phyloP scores from a whole-genome alignment of 2,329 filamentous ascomycete genomes.

The Paramyrothecium sp. region DNA sequence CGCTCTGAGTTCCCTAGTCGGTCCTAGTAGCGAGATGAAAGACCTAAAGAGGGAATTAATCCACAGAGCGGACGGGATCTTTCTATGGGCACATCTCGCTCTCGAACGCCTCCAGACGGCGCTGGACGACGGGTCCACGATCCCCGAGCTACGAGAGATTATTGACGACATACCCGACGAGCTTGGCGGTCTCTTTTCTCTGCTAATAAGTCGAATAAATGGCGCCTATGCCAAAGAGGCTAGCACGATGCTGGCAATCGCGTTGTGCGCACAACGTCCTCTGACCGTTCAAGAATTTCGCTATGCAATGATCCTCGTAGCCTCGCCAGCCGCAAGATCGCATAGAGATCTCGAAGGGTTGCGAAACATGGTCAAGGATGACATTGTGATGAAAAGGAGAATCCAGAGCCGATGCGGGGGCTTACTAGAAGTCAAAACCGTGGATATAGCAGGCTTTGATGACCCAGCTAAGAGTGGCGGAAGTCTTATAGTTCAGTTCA shows the following conservation, averaged over 20 bases:
- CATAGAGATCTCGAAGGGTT: background rate
- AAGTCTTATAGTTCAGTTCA: conserved; percentile 6
- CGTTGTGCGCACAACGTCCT: too few relatives aligned
- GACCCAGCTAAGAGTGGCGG: background rate
- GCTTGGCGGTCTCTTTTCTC: background rate
- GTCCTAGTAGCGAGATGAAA: background rate
- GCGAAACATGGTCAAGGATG: background rate
- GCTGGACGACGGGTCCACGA: background rate
- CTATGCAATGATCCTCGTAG: too few relatives aligned
- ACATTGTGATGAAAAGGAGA: conserved; percentile 3
- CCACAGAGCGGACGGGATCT: background rate
- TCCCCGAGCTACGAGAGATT: background rate
- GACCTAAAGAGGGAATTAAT: background rate
- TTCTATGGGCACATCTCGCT: background rate
- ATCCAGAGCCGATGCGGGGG: conserved; percentile 4
- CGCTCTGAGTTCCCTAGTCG: background rate
- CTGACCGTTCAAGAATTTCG: too few relatives aligned
- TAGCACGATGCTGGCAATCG: too few relatives aligned
- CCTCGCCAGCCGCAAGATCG: too few relatives aligned
- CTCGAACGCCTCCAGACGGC: background rate
- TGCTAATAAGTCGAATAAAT: background rate
- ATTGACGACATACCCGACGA: background rate
- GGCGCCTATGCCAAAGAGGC: background rate
- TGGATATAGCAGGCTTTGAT: background rate
- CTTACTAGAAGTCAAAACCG: conserved; percentile 2